These are phyloP conservation scores for Neurospora sp. DNA, from an alignment of 495 filamentous ascomycete species.

Conservation along the genomic window DNA sequence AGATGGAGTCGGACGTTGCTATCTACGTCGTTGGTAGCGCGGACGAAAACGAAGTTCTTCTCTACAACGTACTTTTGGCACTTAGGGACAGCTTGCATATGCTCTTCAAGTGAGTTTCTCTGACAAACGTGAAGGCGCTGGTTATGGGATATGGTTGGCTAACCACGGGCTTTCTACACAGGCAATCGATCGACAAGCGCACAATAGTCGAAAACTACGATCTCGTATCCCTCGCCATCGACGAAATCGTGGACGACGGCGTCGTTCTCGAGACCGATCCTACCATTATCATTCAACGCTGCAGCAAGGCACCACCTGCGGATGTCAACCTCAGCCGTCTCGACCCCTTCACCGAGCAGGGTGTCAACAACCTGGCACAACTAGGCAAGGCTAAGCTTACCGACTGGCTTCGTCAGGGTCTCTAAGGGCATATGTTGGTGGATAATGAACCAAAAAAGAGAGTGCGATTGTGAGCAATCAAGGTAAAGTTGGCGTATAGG, in stretches of 20 bases:
- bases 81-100: conserved; percentile 83
- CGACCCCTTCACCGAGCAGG: conserved; percentile 84
- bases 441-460: background rate
- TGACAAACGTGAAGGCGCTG: background rate
- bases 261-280: conserved; percentile 96
- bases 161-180: background rate
- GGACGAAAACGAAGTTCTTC: conserved; percentile 93
- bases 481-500: background rate
- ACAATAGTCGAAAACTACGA: conserved; percentile 98
- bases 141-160: conserved; percentile 36
- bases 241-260: conserved; percentile 94
- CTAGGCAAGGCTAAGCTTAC: conserved; percentile 87
- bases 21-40: conserved; percentile 78
- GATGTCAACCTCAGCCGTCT: conserved; percentile 88
- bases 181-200: conserved; percentile 87
- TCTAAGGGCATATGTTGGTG: conserved; percentile 25
- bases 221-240: conserved; percentile 76
- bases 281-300: conserved; percentile 78
- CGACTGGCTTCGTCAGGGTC: conserved; percentile 78
- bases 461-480: background rate
- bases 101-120: conserved; percentile 53
- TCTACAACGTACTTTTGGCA: conserved; percentile 87
- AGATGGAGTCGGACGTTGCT: conserved; percentile 95
- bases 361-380: conserved; percentile 88
- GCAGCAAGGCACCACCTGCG: conserved; percentile 83